A percentile compares a stretch with the other conserved stretches of the same genome.
Evolutionary conservation across 176 grass and related monocot genomes (phyloP).

Genomic region (Pontederia crassipes): DNA sequence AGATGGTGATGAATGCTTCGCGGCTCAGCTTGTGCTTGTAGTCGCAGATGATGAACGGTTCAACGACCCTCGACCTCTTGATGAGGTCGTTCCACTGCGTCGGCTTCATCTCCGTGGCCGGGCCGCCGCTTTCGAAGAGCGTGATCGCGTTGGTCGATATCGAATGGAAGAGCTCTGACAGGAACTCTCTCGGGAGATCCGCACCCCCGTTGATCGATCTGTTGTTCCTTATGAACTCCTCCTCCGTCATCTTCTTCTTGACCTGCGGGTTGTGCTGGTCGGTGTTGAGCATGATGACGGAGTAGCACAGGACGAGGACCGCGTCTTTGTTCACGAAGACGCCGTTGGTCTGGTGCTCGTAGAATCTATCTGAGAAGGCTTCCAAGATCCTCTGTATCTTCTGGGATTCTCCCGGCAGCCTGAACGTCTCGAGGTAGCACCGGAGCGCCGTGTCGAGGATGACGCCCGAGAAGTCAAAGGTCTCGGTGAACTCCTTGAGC

Average conservation of each 20-base stretch:
- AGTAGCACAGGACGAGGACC: constrained; percentile 79
- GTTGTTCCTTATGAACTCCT: constrained; percentile 97
- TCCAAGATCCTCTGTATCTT: constrained; percentile 89
- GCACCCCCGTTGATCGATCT: constrained; percentile 53
- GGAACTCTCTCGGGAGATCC: constrained; percentile 79
- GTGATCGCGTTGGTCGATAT: constrained; percentile 70
- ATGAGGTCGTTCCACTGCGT: constrained; percentile 59
- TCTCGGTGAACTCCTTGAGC: constrained; percentile 74
- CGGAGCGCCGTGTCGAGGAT: constrained; percentile 69
- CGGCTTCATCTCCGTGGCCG: constrained; percentile 31
- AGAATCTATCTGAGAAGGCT: constrained; percentile 74
- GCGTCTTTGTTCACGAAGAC: constrained; percentile 81
- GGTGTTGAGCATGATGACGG: constrained; percentile 97
- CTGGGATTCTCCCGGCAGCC: constrained; percentile 84
- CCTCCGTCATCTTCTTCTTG: constrained; percentile 96
- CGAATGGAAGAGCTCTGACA: constrained; percentile 85
- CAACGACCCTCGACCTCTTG: constrained; percentile 32
- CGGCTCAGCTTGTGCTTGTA: constrained; percentile 79
- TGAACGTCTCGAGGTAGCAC: constrained; percentile 77
- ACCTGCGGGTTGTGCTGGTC: constrained; percentile 95
- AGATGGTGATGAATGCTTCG: constrained; percentile 63
- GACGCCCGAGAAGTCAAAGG: constrained; percentile 67
- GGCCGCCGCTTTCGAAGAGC: constrained; percentile 27
- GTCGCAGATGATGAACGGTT: constrained; percentile 59
- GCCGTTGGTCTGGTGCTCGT: constrained; percentile 51